phyloP scores from a whole-genome alignment of 2,329 filamentous ascomycete species.

The Anisogramma anomala region DNA sequence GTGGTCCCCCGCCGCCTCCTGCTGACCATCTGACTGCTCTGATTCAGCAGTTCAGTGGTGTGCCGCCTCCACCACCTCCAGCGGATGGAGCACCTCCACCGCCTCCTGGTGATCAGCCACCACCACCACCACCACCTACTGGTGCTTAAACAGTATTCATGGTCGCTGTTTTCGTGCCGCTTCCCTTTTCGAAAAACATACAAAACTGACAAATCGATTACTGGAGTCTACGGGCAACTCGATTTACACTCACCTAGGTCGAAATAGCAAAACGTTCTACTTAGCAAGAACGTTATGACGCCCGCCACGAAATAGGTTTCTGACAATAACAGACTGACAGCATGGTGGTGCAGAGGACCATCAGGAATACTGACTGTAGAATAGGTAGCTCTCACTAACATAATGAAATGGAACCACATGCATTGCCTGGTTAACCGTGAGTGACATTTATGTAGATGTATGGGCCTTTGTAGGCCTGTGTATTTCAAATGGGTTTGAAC shows the following conservation, averaged over 20 bases:
- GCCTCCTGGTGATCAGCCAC: slow-evolving; percentile 26
- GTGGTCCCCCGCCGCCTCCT: slow-evolving; percentile 39
- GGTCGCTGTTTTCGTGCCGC: neutral
- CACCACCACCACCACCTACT: slow-evolving; percentile 24
- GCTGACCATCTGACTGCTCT: slow-evolving; percentile 48
- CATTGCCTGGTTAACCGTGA: too few species aligned
- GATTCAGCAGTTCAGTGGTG: slow-evolving; percentile 47
- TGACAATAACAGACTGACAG: slow-evolving; percentile 6
- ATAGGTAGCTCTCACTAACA: slow-evolving; percentile 14
- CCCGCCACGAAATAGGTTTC: neutral
- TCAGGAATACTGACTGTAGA: slow-evolving; percentile 14
- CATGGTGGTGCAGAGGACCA: slow-evolving; percentile 2
- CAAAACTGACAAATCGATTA: slow-evolving; percentile 19
- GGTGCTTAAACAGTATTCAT: slow-evolving; percentile 16
- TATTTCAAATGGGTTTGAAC: too few species aligned
- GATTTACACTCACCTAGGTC: slow-evolving; percentile 1
- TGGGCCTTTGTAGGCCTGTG: too few species aligned
- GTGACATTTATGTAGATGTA: neutral
- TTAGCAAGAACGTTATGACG: slow-evolving; percentile 1
- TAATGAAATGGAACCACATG: neutral
- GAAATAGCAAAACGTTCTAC: neutral
- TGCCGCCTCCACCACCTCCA: slow-evolving; percentile 20
- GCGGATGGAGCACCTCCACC: slow-evolving; percentile 26
- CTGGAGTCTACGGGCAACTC: neutral
- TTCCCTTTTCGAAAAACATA: slow-evolving; percentile 1